Evolutionary conservation across 441 rosid genomes (phyloP).

Genomic region (Syzygium malaccense): DNA sequence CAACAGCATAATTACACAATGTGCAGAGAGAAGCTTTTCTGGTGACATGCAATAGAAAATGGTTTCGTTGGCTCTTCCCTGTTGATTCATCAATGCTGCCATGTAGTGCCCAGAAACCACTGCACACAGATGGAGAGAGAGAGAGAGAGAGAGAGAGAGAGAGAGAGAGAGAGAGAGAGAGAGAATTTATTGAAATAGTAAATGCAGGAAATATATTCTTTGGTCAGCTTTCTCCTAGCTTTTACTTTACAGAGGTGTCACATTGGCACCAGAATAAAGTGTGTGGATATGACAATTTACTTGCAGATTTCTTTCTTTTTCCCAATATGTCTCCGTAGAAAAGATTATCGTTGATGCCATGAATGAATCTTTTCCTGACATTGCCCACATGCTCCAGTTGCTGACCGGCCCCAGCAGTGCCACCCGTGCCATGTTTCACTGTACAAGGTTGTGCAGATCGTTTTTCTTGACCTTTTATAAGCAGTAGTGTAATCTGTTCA

Average conservation of each 20-base stretch:
- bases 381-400: conserved; percentile 22
- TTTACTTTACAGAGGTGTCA: background rate
- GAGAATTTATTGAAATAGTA: background rate
- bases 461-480: background rate
- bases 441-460: conserved; percentile 5
- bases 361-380: conserved; percentile 21
- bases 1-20: background rate
- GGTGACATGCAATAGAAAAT: background rate
- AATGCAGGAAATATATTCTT: background rate
- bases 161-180: background rate
- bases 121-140: background rate
- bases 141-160: background rate
- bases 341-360: conserved; percentile 5
- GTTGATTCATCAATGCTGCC: background rate
- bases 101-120: background rate
- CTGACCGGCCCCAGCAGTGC: conserved; percentile 15
- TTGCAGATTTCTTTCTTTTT: background rate
- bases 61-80: background rate
- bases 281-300: conserved; percentile 9
- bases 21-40: background rate
- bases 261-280: conserved; percentile 10
- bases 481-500: background rate
- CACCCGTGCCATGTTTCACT: background rate
- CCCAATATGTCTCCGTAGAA: background rate
- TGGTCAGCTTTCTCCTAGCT: background rate